Conservation (phyloP, 192 early-diverging fungal species). For the Thoreauomyces humboldtii region DNA sequence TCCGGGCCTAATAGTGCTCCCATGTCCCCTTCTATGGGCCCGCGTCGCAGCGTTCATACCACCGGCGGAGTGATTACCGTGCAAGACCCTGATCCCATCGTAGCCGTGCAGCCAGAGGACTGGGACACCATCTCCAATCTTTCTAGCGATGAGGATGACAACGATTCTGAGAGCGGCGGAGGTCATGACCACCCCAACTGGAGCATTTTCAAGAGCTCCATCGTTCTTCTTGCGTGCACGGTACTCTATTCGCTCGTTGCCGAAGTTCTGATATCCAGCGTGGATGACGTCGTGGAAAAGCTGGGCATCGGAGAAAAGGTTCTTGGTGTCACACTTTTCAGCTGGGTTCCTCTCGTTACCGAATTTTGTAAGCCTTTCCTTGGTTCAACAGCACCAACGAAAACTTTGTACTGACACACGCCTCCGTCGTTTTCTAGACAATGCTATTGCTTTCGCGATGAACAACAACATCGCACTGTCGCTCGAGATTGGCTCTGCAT, state of each 20-base stretch:
- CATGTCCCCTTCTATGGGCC: conserved; percentile 8
- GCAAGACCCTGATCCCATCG: conserved; percentile 14
- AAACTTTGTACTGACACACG: too few relatives aligned
- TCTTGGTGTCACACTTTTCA: conserved; percentile 90
- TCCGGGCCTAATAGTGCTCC: background rate
- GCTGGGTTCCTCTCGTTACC: conserved; percentile 91
- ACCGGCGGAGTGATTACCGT: conserved; percentile 18
- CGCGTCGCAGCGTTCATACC: conserved; percentile 17
- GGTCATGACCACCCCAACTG: conserved; percentile 94
- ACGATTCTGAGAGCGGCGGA: conserved; percentile 56
- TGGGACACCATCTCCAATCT: background rate
- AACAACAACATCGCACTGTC: conserved; percentile 74
- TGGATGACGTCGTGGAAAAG: conserved; percentile 72
- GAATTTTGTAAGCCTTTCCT: conserved; percentile 79
- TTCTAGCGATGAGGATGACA: conserved; percentile 50
- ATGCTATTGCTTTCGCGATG: conserved; percentile 91
- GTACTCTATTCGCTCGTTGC: conserved; percentile 84
- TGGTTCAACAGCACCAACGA: too few relatives aligned
- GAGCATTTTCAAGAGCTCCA: conserved; percentile 73
- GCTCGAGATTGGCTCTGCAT: conserved; percentile 95
- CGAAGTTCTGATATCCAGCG: conserved; percentile 85
- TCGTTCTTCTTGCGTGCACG: conserved; percentile 80
- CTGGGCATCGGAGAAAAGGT: conserved; percentile 80
- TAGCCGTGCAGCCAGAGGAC: conserved; percentile 3
- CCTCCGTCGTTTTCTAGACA: conserved; percentile 45